A percentile compares a stretch with the other conserved stretches of the same genome.
These are phyloP conservation scores for Paramecium sexaurelia DNA, from an alignment of 73 alveolate genomes.

Conservation along the genomic window DNA sequence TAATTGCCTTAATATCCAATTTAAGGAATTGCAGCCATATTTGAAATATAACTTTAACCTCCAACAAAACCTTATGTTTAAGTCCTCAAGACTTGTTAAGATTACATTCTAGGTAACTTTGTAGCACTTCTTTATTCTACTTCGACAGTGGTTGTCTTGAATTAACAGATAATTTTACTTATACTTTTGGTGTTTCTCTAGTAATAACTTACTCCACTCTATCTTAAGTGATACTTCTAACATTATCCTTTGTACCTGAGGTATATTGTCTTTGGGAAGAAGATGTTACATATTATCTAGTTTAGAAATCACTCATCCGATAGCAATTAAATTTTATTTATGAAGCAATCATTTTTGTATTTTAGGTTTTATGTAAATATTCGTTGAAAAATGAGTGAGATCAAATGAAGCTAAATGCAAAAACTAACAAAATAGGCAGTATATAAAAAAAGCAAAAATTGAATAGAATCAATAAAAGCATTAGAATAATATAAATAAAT, in stretches of 20 bases:
- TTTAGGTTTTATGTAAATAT: background rate
- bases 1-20: conserved; percentile 27
- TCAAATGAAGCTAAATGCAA: background rate
- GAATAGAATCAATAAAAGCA: background rate
- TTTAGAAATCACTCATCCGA: conserved; percentile 1
- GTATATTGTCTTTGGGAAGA: conserved; percentile 1
- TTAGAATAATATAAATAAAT: background rate
- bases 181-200: conserved; percentile 19
- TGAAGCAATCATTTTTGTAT: background rate
- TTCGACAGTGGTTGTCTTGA: background rate
- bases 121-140: background rate
- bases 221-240: background rate
- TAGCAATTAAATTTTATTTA: background rate
- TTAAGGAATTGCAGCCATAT: conserved; percentile 14
- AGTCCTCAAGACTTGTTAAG: conserved; percentile 1
- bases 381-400: too few species aligned
- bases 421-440: too few species aligned
- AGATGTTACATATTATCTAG: background rate
- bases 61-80: conserved; percentile 22
- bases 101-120: background rate
- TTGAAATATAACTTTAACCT: conserved; percentile 29
- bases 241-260: background rate
- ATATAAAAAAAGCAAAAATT: background rate
- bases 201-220: background rate
- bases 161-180: background rate